These are phyloP conservation scores for Kluyveromyces sp. DNA, from an alignment of 1,139 yeast species.

Conservation along the genomic window DNA sequence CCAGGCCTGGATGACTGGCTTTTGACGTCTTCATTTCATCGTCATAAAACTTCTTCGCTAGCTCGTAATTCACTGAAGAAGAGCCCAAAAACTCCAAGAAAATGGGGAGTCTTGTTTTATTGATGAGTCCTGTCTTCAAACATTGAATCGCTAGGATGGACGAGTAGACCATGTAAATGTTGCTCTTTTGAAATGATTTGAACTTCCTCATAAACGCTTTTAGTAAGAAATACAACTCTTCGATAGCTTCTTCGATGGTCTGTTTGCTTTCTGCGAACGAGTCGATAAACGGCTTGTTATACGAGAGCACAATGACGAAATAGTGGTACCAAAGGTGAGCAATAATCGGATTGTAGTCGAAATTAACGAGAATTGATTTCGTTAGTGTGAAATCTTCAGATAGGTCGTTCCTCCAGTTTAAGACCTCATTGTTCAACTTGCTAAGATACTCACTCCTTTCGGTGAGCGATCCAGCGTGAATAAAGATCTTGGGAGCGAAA, in stretches of 20 bases:
- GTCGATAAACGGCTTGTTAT: slow-evolving; percentile 49
- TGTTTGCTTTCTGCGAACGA: slow-evolving; percentile 19
- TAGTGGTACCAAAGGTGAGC: slow-evolving; percentile 50
- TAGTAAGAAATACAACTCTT: slow-evolving; percentile 29
- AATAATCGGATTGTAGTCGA: slow-evolving; percentile 44
- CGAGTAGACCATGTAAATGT: slow-evolving; percentile 26
- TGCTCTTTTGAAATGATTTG: slow-evolving; percentile 26
- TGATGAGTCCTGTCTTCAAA: slow-evolving; percentile 21
- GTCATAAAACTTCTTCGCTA: slow-evolving; percentile 26
- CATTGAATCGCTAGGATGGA: slow-evolving; percentile 27
- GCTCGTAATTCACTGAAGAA: slow-evolving; percentile 23
- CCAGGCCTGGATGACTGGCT: slow-evolving; percentile 10
- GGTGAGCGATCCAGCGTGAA: slow-evolving; percentile 19
- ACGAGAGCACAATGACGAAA: slow-evolving; percentile 47
- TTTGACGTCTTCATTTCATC: slow-evolving; percentile 10
- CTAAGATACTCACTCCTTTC: slow-evolving; percentile 27
- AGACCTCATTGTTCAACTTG: slow-evolving; percentile 42
- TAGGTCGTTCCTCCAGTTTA: slow-evolving; percentile 40
- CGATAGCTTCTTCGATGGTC: slow-evolving; percentile 26
- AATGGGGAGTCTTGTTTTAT: slow-evolving; percentile 13
- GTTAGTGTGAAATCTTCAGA: slow-evolving; percentile 46
- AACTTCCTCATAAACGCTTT: slow-evolving; percentile 33
- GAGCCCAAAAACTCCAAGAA: slow-evolving; percentile 21
- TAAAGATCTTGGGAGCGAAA: slow-evolving; percentile 32
- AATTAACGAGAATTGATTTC: slow-evolving; percentile 34